phyloP scores from a whole-genome alignment of 2,329 filamentous ascomycete species.

The Hypoxylon sp. region DNA sequence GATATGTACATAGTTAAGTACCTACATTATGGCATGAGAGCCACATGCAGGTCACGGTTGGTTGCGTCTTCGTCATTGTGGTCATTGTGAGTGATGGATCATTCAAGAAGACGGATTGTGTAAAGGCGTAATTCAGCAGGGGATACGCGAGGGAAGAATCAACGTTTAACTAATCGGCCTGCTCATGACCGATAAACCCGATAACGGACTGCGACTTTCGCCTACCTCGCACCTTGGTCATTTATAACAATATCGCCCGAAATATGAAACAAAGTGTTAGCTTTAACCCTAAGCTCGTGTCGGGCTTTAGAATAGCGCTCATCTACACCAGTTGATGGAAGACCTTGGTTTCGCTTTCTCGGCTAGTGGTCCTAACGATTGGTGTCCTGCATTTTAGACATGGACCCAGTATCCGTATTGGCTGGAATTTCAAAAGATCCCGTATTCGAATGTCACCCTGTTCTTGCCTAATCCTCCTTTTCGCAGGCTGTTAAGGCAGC shows the following conservation, averaged over 20 bases:
- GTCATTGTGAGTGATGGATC: background rate
- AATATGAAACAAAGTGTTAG: too few relatives aligned
- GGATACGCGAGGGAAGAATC: too few relatives aligned
- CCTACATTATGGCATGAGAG: background rate
- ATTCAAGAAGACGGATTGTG: background rate
- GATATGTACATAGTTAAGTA: background rate
- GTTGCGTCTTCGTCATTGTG: background rate
- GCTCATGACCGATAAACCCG: too few relatives aligned
- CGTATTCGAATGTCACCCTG: conserved; percentile 34
- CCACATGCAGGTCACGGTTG: background rate
- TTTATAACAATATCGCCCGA: too few relatives aligned
- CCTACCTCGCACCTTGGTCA: too few relatives aligned
- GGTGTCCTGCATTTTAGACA: background rate
- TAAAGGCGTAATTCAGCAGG: background rate
- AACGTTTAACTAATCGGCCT: too few relatives aligned
- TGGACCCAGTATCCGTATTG: background rate
- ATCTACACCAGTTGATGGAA: background rate
- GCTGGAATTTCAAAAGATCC: conserved; percentile 6
- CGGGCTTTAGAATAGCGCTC: background rate
- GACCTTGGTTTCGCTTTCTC: conserved; percentile 1
- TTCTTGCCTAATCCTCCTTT: conserved; percentile 42
- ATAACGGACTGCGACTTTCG: too few relatives aligned
- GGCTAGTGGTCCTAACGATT: conserved; percentile 4
- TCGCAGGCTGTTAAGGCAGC: conserved; percentile 20
- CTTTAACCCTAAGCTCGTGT: too few relatives aligned